phyloP scores from a whole-genome alignment of 139 green algal species.

The Asterochloris sp. region DNA sequence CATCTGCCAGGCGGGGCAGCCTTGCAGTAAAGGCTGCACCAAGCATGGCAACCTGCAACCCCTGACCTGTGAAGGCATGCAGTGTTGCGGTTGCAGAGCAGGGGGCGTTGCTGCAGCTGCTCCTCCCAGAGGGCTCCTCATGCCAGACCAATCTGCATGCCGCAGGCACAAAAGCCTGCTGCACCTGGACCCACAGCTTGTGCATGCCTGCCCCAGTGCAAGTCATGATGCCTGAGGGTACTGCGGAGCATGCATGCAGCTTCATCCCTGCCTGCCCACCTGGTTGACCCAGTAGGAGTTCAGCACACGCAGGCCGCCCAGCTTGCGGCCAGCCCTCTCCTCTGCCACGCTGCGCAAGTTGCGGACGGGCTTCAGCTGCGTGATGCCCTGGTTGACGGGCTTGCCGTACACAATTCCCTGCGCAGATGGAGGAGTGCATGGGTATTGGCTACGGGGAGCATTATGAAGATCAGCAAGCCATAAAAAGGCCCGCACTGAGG shows the following conservation, averaged over 20 bases:
- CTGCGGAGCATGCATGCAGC: background rate
- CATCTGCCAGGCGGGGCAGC: no score
- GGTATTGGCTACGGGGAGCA: no score
- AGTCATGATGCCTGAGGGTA: no score
- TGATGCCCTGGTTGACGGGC: constrained; percentile 96
- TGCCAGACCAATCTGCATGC: background rate
- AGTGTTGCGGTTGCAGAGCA: no score
- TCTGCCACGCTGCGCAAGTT: constrained; percentile 93
- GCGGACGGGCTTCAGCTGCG: constrained; percentile 92
- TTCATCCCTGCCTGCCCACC: constrained; percentile 37
- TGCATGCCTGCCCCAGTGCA: background rate
- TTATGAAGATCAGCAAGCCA: no score
- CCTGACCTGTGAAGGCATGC: no score
- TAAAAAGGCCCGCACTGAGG: no score
- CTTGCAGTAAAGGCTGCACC: no score
- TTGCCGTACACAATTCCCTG: constrained; percentile 98
- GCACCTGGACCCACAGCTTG: no score
- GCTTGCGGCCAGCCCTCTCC: constrained; percentile 93
- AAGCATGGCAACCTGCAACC: no score
- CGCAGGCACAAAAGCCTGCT: background rate
- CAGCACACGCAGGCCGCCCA: constrained; percentile 92
- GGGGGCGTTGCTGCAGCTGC: background rate
- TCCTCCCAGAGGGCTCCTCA: background rate
- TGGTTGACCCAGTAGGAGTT: constrained; percentile 99
- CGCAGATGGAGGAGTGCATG: background rate